These are phyloP conservation scores for Rhodotorula toruloides DNA, from an alignment of 768 basidiomycete genomes.

Conservation along the genomic window DNA sequence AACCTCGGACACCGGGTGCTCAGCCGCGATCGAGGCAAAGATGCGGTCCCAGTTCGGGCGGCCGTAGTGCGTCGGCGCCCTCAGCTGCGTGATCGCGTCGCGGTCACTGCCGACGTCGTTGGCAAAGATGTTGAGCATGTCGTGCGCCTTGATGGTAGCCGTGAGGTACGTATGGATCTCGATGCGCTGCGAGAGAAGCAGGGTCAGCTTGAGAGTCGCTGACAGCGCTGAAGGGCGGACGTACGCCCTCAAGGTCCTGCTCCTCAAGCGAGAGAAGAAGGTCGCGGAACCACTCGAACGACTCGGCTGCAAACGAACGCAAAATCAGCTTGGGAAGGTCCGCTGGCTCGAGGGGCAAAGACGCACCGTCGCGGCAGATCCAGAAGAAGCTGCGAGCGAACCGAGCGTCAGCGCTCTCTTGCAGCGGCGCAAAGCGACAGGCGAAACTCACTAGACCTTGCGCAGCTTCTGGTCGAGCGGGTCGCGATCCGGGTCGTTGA, in stretches of 20 bases:
- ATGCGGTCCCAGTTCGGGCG: slow-evolving; percentile 43
- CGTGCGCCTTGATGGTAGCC: slow-evolving; percentile 81
- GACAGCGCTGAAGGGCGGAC: neutral
- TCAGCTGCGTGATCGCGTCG: slow-evolving; percentile 80
- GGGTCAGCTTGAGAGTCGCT: too few relatives aligned
- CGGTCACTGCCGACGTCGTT: slow-evolving; percentile 74
- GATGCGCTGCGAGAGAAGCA: slow-evolving; percentile 23
- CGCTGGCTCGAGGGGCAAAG: neutral
- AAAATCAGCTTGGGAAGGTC: neutral
- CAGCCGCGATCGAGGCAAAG: slow-evolving; percentile 62
- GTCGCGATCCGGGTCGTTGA: slow-evolving; percentile 57
- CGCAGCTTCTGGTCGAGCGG: slow-evolving; percentile 77
- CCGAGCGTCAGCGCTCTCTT: neutral
- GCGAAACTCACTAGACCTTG: slow-evolving; percentile 58
- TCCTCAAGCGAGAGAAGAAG: slow-evolving; percentile 88
- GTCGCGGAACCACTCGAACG: slow-evolving; percentile 64
- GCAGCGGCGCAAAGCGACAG: neutral
- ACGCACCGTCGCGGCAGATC: slow-evolving; percentile 38
- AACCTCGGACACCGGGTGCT: slow-evolving; percentile 74
- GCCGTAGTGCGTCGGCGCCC: slow-evolving; percentile 72
- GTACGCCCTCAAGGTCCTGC: slow-evolving; percentile 67
- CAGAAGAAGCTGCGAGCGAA: slow-evolving; percentile 34
- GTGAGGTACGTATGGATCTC: slow-evolving; percentile 92
- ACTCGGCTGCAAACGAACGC: neutral
- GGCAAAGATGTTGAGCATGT: slow-evolving; percentile 87